phyloP scores from a whole-genome alignment of 768 basidiomycete genomes.

The Lyophyllum decastes region DNA sequence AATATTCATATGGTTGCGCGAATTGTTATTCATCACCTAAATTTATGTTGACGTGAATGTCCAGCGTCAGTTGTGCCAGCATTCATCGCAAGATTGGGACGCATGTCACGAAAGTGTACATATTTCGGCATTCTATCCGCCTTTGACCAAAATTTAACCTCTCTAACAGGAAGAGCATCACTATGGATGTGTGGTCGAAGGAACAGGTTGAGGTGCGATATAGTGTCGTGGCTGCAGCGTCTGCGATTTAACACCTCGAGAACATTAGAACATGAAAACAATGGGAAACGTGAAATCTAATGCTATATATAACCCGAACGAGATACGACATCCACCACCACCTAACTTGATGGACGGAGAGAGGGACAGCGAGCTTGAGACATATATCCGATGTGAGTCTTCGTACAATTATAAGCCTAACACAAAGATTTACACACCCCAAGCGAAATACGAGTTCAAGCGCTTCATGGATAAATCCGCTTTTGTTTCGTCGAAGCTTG shows the following conservation, averaged over 20 bases:
- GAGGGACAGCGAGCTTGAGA: conserved; percentile 88
- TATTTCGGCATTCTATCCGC: conserved; percentile 7
- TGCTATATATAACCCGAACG: conserved; percentile 79
- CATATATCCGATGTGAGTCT: conserved; percentile 79
- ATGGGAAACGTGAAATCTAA: conserved; percentile 87
- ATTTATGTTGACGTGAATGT: neutral
- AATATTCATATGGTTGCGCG: conserved; percentile 80
- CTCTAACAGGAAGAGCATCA: conserved; percentile 78
- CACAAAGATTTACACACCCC: neutral
- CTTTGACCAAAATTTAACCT: neutral
- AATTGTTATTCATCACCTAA: neutral
- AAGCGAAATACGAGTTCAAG: conserved; percentile 82
- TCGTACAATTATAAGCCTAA: conserved; percentile 2
- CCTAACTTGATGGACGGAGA: conserved; percentile 76
- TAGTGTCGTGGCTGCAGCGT: conserved; percentile 10
- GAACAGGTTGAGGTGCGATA: conserved; percentile 82
- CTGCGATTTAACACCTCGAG: conserved; percentile 9
- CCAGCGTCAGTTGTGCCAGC: conserved; percentile 83
- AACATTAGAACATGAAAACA: conserved; percentile 66
- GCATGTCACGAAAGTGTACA: conserved; percentile 91
- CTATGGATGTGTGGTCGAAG: conserved; percentile 84
- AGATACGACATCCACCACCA: conserved; percentile 79
- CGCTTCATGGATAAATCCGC: conserved; percentile 57
- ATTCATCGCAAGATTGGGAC: conserved; percentile 95
- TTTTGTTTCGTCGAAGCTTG: conserved; percentile 46